Conservation (phyloP, 768 basidiomycete genomes). For the Panellus pusillus region DNA sequence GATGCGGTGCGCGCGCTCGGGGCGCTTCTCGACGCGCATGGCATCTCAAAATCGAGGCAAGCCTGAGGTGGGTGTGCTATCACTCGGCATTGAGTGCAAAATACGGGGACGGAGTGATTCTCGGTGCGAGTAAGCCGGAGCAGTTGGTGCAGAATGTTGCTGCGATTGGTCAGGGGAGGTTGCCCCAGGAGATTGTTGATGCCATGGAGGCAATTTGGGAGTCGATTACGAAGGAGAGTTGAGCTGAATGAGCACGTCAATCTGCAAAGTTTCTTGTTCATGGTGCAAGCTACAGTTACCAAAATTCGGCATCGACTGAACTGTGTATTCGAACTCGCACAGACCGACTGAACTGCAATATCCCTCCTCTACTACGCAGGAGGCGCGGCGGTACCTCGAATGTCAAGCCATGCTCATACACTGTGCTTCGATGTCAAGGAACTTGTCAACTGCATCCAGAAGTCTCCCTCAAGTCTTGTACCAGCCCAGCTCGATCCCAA, state of each 20-base stretch:
- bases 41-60: background rate
- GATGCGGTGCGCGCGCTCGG: background rate
- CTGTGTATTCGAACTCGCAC: too few relatives aligned
- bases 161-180: background rate
- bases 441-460: constrained; percentile 12
- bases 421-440: too few relatives aligned
- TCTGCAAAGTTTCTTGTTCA: too few relatives aligned
- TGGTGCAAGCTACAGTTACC: too few relatives aligned
- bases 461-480: constrained; percentile 17
- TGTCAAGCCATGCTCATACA: too few relatives aligned
- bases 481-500: constrained; percentile 1
- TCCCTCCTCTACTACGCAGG: too few relatives aligned
- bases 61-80: background rate
- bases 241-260: too few relatives aligned
- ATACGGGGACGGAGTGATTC: background rate
- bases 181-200: background rate
- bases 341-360: too few relatives aligned
- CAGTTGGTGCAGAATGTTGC: background rate
- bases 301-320: too few relatives aligned
- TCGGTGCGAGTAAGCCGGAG: background rate
- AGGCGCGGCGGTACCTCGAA: too few relatives aligned
- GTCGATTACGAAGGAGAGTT: too few relatives aligned
- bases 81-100: background rate
- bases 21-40: background rate
- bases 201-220: too few relatives aligned